Evolutionary conservation across 2,329 filamentous ascomycete species (phyloP), one percentile per base, ranked within the genome.

Genomic region (Chaetoscypha palmicola): DNA sequence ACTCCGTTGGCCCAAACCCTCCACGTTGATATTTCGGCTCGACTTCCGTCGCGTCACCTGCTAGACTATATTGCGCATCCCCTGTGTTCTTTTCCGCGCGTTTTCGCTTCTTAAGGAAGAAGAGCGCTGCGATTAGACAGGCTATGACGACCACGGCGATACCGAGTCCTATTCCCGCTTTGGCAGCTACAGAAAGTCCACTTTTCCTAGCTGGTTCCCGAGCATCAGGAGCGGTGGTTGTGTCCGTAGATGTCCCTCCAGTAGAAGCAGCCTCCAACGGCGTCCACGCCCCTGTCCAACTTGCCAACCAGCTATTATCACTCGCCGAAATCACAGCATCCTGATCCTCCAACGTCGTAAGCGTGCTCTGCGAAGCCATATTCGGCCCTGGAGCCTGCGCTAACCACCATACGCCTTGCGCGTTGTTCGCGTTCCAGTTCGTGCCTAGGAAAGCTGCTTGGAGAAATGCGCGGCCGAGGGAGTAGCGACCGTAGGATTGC

Each of bases 401-500:
- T 10, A 64, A 46, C 49, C 55, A 63, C 41, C 51, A 54, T 11
- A 31, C 36, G 3, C 26, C 46, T 2, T 21, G 12, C 2, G 21
- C 32, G 14, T 45, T 39, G 21, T 45, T 42, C 12, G 35, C 55
- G 24, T 54, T 47, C 50, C 54, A 62, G 32, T 62, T 60, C 16
- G 51, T 50, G 5, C 58, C 62, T 2, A 65, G 37, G 41, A 65
- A 66, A 2, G 64, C 61, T 1, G 62, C 62, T 51, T 66, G 64
- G 1, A 66, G 49, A 49, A 67, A 66, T 4, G 62, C 59, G 22
- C 62, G 58, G 7, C 64, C 64, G n/a, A 66, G 55, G 5, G 38
- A 41, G 43, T 51, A 51, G 9, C 16, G 17, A 10, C 22, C 26
- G 11, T 34, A 14, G 8, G 38, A 33, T 37, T 45, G 31, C 3